Base-by-base conservation (phyloP, 768 basidiomycete species). In the Mycena chlorophos region DNA sequence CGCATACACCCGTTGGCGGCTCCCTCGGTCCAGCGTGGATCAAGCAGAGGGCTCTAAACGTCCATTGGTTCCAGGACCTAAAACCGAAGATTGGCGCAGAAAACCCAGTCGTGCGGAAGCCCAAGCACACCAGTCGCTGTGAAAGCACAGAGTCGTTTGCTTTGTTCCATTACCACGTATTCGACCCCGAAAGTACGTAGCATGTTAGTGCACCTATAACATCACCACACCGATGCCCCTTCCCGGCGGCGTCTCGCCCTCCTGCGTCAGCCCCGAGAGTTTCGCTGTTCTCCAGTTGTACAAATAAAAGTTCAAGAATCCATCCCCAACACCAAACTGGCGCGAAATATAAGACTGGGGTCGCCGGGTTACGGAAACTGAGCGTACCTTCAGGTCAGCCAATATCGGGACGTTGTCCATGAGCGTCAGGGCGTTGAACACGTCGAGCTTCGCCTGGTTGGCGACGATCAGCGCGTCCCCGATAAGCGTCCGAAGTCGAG, bases 311-410 rank as follows among this genome's bases (percentile, higher is more conserved):
- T 95, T 91, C 50, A 99, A 79, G 69, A 88, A 82, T 1, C 97
- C 97, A 66, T 96, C 91, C 3, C 94, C 96, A 12, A 78, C 74
- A n/a, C 93, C 96, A 66, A 98, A 98, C 94, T 96, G 34, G n/a
- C 49, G 20, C 20, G 27, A 20, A 49, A 47, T 51, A 34, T 50
- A 22, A 52, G 38, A 57, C 27, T 40, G 51, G 10, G 50, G 3
- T 31, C 26, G 23, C 23, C 31, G 20, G 2, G 19, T 6, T 51
- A 8, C 29, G 37, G 57, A 13, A 47, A 31, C 5, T 42, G 40
- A 46, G 48, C 39, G 61, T 63, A 89, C 94, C 84, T 91, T 92
- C 50, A 96, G 80, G 51, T 94, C 91, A 28, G 83, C 75, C 50
- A 99, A 69, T 71, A 99, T 86, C 43, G 80, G 68, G 52, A 84